Percentiles rank a stretch among this genome's conserved stretches.
Conservation (phyloP, 1,139 yeast species). For the Lodderomyces parapsilosis region DNA sequence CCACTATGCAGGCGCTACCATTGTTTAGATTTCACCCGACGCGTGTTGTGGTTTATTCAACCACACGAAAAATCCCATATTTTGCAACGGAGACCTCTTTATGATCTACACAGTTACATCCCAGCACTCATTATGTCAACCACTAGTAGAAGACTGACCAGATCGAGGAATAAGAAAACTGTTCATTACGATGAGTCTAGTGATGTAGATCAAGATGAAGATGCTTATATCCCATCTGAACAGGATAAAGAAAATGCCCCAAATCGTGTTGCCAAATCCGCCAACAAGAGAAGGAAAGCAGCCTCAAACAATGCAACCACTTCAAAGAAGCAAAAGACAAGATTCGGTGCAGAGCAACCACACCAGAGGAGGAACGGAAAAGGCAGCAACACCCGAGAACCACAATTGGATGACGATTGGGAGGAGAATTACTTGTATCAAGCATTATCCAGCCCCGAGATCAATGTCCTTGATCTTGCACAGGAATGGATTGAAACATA, state of each 20-base stretch:
- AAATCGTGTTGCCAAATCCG: not conserved
- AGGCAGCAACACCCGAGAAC: not conserved
- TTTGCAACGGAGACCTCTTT: no score
- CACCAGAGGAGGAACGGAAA: conserved; percentile 5
- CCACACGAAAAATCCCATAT: no score
- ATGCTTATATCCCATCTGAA: conserved; percentile 8
- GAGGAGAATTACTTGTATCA: conserved; percentile 55
- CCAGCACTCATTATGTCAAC: not conserved
- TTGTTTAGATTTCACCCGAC: not conserved
- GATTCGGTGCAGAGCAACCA: no score
- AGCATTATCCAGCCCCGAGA: conserved; percentile 48
- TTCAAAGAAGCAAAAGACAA: conserved; percentile 3
- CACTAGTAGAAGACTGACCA: conserved; percentile 3
- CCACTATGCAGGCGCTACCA: not conserved
- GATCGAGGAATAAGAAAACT: conserved; percentile 8
- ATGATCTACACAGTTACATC: no score
- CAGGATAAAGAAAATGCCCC: conserved; percentile 14
- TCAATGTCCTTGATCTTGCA: conserved; percentile 59
- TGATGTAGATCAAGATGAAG: conserved; percentile 15
- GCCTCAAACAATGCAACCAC: not conserved
- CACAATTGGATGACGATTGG: conserved; percentile 21
- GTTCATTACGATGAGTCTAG: conserved; percentile 13
- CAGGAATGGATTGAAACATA: conserved; percentile 60
- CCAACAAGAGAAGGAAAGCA: conserved; percentile 9
- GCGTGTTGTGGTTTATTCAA: not conserved